Evolutionary conservation across 805 yeast genomes (phyloP), one percentile per base, ranked within the genome.

Genomic region (Debaryomyces hansenii): DNA sequence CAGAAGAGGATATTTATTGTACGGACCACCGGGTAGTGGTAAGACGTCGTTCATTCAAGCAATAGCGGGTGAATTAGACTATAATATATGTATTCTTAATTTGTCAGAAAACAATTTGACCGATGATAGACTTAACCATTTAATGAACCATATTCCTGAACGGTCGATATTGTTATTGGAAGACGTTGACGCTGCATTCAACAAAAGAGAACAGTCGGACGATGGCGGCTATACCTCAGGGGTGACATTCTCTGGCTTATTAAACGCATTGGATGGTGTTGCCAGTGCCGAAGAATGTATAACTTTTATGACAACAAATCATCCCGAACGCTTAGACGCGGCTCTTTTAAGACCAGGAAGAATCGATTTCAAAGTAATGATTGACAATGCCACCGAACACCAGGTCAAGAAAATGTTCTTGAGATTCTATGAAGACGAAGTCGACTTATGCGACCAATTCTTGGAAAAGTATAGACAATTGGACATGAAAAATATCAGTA

Each of bases 11-110:
- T 94, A 94, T 59, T 72, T 94, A 42, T 70, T 94, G 24, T 92
- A 88, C 66, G 99, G 99, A 0, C 99, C 99, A 0, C 99, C 99
- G 1, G 99, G 99, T 0, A 83, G 92, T 54, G 99, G 99, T 47
- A 94, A 94, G 62, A 90, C 98, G 2, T 87, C 96, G 59, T 90
- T 90, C 54, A 92, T 94, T 45, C 98, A 92, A 64, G 97, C 99
- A 0, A 70, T 94, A 43, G 99, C 99, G 0, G 99, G 98, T 33
- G 96, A 90, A 52, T 74, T 94, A 57, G 97, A 94, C 66, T 94
- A 94, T 66, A 91, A 91, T 64, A 94, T 94, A 56, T 95, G 98
- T 64, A 87, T 94, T 33, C 72, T 94, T 66, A 94, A 94, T 58
- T 74, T 94, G 41, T 84, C 97, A 20, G 99, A 94, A 63, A 84